A percentile compares a stretch with the other conserved stretches of the same genome.
phyloP scores from a whole-genome alignment of 164 flowering plant genomes.

The Chloranthus sessilifolius region DNA sequence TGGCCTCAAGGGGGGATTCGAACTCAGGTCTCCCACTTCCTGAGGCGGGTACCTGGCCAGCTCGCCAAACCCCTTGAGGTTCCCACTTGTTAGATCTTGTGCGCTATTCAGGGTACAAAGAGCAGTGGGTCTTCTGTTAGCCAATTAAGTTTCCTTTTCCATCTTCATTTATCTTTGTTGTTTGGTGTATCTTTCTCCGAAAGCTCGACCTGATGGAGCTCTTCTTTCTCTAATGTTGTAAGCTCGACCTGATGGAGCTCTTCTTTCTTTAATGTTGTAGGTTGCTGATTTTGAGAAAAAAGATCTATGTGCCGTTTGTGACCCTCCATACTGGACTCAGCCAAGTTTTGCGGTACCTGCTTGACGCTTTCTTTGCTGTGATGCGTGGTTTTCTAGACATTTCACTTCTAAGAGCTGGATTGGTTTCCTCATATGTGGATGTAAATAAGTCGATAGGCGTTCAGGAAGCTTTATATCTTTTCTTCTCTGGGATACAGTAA shows the following conservation, averaged over 20 bases:
- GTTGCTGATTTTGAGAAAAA: constrained; percentile 86
- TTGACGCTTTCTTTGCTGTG: constrained; percentile 13
- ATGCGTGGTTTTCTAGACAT: too few relatives aligned
- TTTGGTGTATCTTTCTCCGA: not conserved
- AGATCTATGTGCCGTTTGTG: constrained; percentile 70
- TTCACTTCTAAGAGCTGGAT: too few relatives aligned
- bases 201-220: not conserved
- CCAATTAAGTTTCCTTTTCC: too few relatives aligned
- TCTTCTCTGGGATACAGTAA: too few relatives aligned
- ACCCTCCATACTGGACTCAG: constrained; percentile 70
- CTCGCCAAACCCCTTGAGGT: too few relatives aligned
- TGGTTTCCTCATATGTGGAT: too few relatives aligned
- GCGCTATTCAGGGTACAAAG: not conserved
- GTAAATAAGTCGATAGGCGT: too few relatives aligned
- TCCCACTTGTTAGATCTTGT: too few relatives aligned
- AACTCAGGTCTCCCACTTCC: too few relatives aligned
- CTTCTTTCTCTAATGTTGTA: not conserved
- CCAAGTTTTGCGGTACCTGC: constrained; percentile 84
- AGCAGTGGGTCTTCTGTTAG: not conserved
- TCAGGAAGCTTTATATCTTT: too few relatives aligned
- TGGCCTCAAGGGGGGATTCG: too few relatives aligned
- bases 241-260: not conserved
- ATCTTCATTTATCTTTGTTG: not conserved
- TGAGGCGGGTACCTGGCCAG: too few relatives aligned
- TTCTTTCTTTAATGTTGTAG: constrained; percentile 23